Base-by-base conservation (phyloP, 306 rosid genomes). In the Begonia masoniana region DNA sequence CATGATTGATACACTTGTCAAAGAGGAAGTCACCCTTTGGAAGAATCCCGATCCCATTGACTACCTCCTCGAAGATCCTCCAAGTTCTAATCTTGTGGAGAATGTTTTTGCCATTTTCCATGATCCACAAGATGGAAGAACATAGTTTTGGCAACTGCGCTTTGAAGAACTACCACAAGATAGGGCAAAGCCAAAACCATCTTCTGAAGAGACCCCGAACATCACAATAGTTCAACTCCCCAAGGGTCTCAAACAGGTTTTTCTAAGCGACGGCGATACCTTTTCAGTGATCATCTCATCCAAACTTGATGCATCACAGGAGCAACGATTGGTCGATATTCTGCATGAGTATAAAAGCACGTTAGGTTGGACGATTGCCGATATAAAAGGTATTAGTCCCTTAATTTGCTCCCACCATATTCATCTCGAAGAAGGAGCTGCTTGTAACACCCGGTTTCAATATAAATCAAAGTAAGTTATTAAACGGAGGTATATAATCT, bases 91-190 rank as follows among this genome's bases (percentile, higher is more conserved):
- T 13, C 16, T 2, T 48, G 0, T 2, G 13, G 1, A 48, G n/a
- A 48, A 48, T 16, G 15, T 10, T n/a, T 8, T 10, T 10, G 6
- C 3, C 10, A n/a, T 12, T 54, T 54, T 10, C 21, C 11, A 26
- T 26, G 43, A 31, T 5, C 13, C 17, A 9, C 47, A 54, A 0
- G 58, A n/a, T 26, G 36, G 9, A 10, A 12, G 16, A n/a, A 10
- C 42, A 11, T 26, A 13, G 10, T 26, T 10, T 12, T 54, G 58
- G 58, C 21, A 54, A 35, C 58, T 16, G 36, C 47, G 19, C 16
- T 54, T 54, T 15, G 15, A 54, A 24, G 58, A 35, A 43, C 17
- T 54, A 12, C 58, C 46, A 4, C 58, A 13, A 9, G 36, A 54
- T n/a, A 47, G 51, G n/a, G 8, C 11, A 14, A 47, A 7, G 13